Percentiles rank a stretch among this genome's conserved stretches.
phyloP scores from a whole-genome alignment of 306 rosid species.

The Inga oerstediana region DNA sequence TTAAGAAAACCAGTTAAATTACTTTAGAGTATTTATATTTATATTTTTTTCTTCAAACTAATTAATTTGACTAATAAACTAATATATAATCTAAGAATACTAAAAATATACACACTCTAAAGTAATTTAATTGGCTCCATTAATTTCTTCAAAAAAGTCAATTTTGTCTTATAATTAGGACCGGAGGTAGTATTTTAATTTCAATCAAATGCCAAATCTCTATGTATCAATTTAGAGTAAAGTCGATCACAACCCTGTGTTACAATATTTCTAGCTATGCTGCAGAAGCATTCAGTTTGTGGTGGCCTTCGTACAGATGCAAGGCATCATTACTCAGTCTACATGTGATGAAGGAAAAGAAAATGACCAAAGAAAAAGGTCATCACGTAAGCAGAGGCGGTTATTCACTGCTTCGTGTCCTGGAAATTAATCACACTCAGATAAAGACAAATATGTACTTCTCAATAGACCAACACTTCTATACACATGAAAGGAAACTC shows the following conservation, averaged over 20 bases:
- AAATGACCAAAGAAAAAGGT: background rate
- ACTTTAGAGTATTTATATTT: too few relatives aligned
- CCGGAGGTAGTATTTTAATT: too few relatives aligned
- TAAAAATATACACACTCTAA: too few relatives aligned
- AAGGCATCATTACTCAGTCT: background rate
- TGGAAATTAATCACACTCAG: background rate
- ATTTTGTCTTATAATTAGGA: too few relatives aligned
- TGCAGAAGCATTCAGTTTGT: background rate
- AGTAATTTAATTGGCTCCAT: too few relatives aligned
- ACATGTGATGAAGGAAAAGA: background rate
- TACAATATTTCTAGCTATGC: background rate
- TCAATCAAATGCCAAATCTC: background rate
- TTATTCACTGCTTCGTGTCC: background rate
- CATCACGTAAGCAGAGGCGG: background rate
- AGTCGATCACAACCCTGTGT: background rate
- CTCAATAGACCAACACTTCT: background rate
- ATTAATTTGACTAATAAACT: too few relatives aligned
- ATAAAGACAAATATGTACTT: background rate
- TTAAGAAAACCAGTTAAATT: too few relatives aligned
- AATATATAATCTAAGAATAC: too few relatives aligned
- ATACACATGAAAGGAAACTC: background rate
- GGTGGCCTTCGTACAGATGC: background rate
- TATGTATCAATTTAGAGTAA: background rate
- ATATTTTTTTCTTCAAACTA: too few relatives aligned
- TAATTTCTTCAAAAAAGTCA: too few relatives aligned